phyloP scores from a whole-genome alignment of 225 moss, liverwort and hornwort genomes.

The Straminergon stramineum region DNA sequence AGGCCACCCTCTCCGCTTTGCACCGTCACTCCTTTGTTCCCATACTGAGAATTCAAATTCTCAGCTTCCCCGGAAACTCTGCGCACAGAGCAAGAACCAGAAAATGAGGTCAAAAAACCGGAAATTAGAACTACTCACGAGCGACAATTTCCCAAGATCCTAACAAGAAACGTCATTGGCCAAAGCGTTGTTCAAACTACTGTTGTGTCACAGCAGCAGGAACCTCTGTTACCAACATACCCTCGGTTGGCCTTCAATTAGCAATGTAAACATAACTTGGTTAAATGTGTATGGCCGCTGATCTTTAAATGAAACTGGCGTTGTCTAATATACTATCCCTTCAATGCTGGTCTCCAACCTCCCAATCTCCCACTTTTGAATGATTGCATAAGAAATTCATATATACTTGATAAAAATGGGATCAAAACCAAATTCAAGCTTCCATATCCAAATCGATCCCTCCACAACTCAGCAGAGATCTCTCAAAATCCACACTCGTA shows the following conservation, averaged over 20 bases:
- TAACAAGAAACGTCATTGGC: not conserved
- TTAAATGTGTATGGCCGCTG: not conserved
- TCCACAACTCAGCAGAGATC: not conserved
- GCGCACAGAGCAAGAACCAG: not conserved
- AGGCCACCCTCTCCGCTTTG: conserved; percentile 76
- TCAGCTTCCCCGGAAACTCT: conserved; percentile 40
- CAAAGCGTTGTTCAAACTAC: not conserved
- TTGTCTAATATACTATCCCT: not conserved
- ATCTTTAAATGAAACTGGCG: not conserved
- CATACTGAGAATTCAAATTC: conserved; percentile 60
- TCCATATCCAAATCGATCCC: not conserved
- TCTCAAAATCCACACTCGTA: not conserved
- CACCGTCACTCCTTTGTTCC: conserved; percentile 66
- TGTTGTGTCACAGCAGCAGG: not conserved
- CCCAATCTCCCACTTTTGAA: not conserved
- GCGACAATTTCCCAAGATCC: not conserved
- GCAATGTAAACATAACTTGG: not conserved
- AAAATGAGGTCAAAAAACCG: not conserved
- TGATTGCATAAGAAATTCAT: not conserved
- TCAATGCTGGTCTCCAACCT: not conserved
- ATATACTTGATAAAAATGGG: not conserved
- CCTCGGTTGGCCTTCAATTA: not conserved
- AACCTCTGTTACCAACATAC: not conserved
- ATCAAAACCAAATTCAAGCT: not conserved
- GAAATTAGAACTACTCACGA: not conserved